phyloP scores from a whole-genome alignment of 169 alveolate species.

The Plasmodium knowlesi region DNA sequence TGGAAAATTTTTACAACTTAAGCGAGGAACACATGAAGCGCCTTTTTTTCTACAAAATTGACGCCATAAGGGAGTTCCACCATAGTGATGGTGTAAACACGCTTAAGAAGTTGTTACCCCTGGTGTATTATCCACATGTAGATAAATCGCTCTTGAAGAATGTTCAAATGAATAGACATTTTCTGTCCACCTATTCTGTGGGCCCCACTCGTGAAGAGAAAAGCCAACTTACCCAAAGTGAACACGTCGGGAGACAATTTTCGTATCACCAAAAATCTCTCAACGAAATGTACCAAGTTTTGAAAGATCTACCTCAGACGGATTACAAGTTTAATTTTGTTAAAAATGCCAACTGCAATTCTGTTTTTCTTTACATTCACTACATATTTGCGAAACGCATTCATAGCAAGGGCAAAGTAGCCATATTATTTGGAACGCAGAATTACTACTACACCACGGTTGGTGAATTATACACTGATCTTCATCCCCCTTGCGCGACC shows the following conservation, averaged over 20 bases:
- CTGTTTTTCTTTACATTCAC: constrained; percentile 35
- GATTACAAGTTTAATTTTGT: constrained; percentile 35
- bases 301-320: constrained; percentile 10
- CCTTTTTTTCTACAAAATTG: constrained; percentile 9
- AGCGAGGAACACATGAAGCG: constrained; percentile 7
- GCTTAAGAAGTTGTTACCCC: constrained; percentile 37
- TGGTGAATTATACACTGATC: constrained; percentile 1
- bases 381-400: constrained; percentile 38
- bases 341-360: neutral
- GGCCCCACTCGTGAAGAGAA: constrained; percentile 7
- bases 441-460: constrained; percentile 44
- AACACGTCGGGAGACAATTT: constrained; percentile 26
- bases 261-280: constrained; percentile 22
- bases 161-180: neutral
- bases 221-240: constrained; percentile 25
- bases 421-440: constrained; percentile 51
- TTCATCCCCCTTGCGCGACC: neutral
- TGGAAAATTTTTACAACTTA: constrained; percentile 17
- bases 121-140: constrained; percentile 21
- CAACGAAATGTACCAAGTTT: constrained; percentile 37
- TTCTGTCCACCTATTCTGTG: constrained; percentile 28
- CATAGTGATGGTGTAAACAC: constrained; percentile 8
- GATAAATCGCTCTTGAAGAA: neutral
- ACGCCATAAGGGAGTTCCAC: neutral
- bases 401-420: neutral